Base-by-base conservation (phyloP, 192 early-diverging fungal genomes). In the Podila epicladia region DNA sequence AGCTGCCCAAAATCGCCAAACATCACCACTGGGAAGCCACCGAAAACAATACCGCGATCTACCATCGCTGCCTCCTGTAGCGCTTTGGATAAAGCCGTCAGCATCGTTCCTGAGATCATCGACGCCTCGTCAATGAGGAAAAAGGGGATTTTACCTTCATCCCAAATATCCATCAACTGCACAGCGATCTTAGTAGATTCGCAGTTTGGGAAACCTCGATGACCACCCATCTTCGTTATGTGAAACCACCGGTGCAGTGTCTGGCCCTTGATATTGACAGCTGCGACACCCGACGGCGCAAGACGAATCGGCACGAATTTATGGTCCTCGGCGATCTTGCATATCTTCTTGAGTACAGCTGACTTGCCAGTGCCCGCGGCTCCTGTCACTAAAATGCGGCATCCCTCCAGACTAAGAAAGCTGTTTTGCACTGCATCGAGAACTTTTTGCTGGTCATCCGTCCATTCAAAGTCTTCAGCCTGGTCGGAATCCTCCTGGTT, bases 1-100 rank as follows among this genome's bases (percentile, higher is more conserved):
- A 64, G 24, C 50, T 71, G 70, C 5, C 70, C 70, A 58, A 64
- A 71, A 50, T 71, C 70, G 5, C 70, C 70, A 57, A 71, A 71
- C 50, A 71, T 32, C 15, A 63, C 41, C 12, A 71, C 69, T 5
- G 59, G 60, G n/a, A 38, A 37, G 3, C 61, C 61, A 32, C 61
- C 61, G 53, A 63, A 63, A 6, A 50, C 41, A 6, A 55, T 32
- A 19, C 69, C 69, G 12, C 13, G 3, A 38, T 71, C 50, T 29
- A 37, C 38, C 3, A 53, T 19, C 19, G 11, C 69, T 41, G 71
- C 71, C 33, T 72, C 55, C 63, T 59, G 71, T 51, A 62, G 49
- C 9, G 48, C 59, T 22, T 31, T 62, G 9, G 69, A 70, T 31
- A 70, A 2, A 22, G 32, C 29, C 33, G 33, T 70, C 22, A 70